phyloP scores from a whole-genome alignment of 2,329 filamentous ascomycete species.

The Apiospora sp. region DNA sequence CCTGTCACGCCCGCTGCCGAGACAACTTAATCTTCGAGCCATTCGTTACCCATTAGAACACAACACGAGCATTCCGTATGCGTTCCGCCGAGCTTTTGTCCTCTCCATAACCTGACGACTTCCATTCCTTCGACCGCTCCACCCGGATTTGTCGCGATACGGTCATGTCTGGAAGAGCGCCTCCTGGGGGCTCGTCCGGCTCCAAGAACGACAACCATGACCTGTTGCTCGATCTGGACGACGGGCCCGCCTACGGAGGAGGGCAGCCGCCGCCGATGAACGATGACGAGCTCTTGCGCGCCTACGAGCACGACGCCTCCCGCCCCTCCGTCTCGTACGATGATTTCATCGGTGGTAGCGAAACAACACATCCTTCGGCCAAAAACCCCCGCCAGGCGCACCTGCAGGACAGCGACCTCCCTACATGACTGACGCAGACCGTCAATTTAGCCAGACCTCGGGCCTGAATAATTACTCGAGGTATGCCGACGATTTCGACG shows the following conservation, averaged over 20 bases:
- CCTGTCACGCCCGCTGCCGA: slow-evolving; percentile 3
- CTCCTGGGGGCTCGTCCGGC: slow-evolving; percentile 57
- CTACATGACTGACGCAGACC: slow-evolving; percentile 50
- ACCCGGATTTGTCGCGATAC: slow-evolving; percentile 7
- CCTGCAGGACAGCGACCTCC: slow-evolving; percentile 46
- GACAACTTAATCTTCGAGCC: slow-evolving; percentile 20
- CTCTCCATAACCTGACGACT: slow-evolving; percentile 5
- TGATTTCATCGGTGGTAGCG: slow-evolving; percentile 86
- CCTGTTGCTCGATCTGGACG: slow-evolving; percentile 77
- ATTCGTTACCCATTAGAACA: slow-evolving; percentile 12
- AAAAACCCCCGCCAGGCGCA: slow-evolving; percentile 47
- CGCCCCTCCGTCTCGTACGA: slow-evolving; percentile 94
- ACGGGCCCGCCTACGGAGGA: slow-evolving; percentile 75
- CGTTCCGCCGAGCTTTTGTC: background rate
- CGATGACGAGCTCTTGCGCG: slow-evolving; percentile 81
- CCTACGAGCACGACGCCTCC: slow-evolving; percentile 68
- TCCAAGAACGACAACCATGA: slow-evolving; percentile 56
- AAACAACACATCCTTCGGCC: slow-evolving; percentile 56
- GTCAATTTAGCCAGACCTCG: slow-evolving; percentile 76
- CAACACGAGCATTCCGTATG: slow-evolving; percentile 2
- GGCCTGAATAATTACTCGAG: slow-evolving; percentile 88
- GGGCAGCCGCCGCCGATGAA: slow-evolving; percentile 75
- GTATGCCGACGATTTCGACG: slow-evolving; percentile 88
- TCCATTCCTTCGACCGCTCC: slow-evolving; percentile 6
- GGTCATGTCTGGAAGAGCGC: slow-evolving; percentile 69